Evolutionary conservation across 345 rosid genomes (phyloP).

Genomic region (Firmiana major): DNA sequence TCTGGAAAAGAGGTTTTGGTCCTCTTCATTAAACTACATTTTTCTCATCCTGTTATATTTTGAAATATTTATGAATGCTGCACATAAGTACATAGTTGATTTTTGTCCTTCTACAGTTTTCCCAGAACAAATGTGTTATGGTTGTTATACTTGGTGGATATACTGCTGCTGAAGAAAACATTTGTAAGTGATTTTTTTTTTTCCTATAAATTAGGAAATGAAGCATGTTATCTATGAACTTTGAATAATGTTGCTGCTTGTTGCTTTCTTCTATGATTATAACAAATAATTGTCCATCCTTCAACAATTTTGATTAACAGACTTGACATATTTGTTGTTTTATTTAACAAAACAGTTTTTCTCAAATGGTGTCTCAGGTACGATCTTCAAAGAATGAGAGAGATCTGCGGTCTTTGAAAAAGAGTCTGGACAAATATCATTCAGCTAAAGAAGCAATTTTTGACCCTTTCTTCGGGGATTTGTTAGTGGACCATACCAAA

Average conservation of each 20-base stretch:
- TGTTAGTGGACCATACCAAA: constrained; percentile 29
- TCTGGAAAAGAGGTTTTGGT: neutral
- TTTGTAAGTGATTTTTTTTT: constrained; percentile 54
- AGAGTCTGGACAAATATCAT: constrained; percentile 62
- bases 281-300: neutral
- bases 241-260: neutral
- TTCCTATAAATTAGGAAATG: neutral
- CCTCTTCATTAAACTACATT: neutral
- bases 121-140: constrained; percentile 87
- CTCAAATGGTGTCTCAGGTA: constrained; percentile 33
- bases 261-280: neutral
- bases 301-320: neutral
- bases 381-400: constrained; percentile 68
- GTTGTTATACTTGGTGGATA: constrained; percentile 81
- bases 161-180: constrained; percentile 76
- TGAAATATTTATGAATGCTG: neutral
- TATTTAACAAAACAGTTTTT: neutral
- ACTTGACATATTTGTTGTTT: neutral
- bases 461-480: constrained; percentile 68
- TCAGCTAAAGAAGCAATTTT: constrained; percentile 77
- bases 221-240: neutral
- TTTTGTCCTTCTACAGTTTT: constrained; percentile 48
- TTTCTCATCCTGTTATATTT: neutral
- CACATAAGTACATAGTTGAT: neutral
- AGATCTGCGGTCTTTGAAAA: constrained; percentile 76